These are phyloP conservation scores for Suillus bovinus DNA, from an alignment of 768 basidiomycete genomes.

Conservation along the genomic window DNA sequence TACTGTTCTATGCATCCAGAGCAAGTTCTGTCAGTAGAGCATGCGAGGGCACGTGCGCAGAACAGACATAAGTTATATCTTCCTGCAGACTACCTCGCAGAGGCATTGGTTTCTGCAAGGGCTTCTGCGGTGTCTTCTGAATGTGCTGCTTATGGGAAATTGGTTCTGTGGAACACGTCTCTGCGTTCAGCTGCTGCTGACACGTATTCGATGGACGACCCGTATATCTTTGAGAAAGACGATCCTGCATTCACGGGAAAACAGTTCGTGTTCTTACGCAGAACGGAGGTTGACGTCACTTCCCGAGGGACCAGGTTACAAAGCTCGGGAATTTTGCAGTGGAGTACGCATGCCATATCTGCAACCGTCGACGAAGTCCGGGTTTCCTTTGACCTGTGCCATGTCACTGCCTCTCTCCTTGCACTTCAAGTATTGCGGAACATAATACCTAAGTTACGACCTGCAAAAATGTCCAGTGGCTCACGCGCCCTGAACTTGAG, in stretches of 20 bases:
- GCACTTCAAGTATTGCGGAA: slow-evolving; percentile 45
- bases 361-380: slow-evolving; percentile 54
- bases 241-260: slow-evolving; percentile 41
- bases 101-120: slow-evolving; percentile 45
- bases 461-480: not conserved
- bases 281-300: slow-evolving; percentile 30
- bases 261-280: slow-evolving; percentile 45
- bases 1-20: slow-evolving; percentile 48
- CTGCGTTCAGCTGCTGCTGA: slow-evolving; percentile 68
- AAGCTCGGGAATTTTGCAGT: slow-evolving; percentile 8
- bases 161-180: slow-evolving; percentile 48
- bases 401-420: slow-evolving; percentile 70
- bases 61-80: slow-evolving; percentile 56
- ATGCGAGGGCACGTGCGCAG: slow-evolving; percentile 36
- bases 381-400: slow-evolving; percentile 57
- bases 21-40: slow-evolving; percentile 19
- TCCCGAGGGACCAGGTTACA: slow-evolving; percentile 19
- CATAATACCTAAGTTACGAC: slow-evolving; percentile 30
- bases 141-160: slow-evolving; percentile 42
- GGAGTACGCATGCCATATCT: slow-evolving; percentile 40
- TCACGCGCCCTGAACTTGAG: slow-evolving; percentile 17
- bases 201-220: slow-evolving; percentile 66
- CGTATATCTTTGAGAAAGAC: slow-evolving; percentile 54
- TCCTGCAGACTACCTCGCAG: slow-evolving; percentile 49
- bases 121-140: slow-evolving; percentile 33